phyloP scores from a whole-genome alignment of 257 asterid species.

The Solanum infundibuliforme region DNA sequence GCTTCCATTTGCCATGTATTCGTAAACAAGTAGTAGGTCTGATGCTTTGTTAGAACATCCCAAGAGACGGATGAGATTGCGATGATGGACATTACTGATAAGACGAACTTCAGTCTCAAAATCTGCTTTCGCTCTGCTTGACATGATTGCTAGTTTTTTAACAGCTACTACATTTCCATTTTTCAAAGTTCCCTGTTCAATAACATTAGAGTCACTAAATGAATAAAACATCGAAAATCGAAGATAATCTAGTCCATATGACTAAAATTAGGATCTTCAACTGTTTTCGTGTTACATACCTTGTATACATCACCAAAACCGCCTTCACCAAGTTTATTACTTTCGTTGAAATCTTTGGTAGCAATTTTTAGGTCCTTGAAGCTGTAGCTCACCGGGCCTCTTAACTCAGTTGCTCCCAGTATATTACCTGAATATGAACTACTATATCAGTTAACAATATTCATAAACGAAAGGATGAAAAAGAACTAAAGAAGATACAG shows the following conservation, averaged over 20 bases:
- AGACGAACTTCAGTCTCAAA: constrained; percentile 79
- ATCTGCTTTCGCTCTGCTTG: constrained; percentile 51
- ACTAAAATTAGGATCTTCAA: background rate
- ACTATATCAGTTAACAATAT: background rate
- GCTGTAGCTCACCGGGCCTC: constrained; percentile 55
- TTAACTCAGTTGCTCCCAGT: constrained; percentile 64
- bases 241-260: background rate
- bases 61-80: constrained; percentile 67
- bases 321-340: constrained; percentile 72
- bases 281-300: constrained; percentile 13
- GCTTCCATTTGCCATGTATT: constrained; percentile 81
- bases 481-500: background rate
- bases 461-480: background rate
- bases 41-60: constrained; percentile 67
- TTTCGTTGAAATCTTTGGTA: constrained; percentile 53
- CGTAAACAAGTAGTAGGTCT: constrained; percentile 56
- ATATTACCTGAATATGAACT: constrained; percentile 27
- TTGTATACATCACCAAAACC: constrained; percentile 79
- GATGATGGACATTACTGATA: constrained; percentile 82
- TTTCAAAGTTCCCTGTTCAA: constrained; percentile 51
- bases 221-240: background rate
- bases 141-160: constrained; percentile 41
- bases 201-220: background rate
- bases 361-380: constrained; percentile 59
- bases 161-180: constrained; percentile 68